These are phyloP conservation scores for Flaveria bidentis DNA, from an alignment of 129 eudicot genomes.

Conservation along the genomic window DNA sequence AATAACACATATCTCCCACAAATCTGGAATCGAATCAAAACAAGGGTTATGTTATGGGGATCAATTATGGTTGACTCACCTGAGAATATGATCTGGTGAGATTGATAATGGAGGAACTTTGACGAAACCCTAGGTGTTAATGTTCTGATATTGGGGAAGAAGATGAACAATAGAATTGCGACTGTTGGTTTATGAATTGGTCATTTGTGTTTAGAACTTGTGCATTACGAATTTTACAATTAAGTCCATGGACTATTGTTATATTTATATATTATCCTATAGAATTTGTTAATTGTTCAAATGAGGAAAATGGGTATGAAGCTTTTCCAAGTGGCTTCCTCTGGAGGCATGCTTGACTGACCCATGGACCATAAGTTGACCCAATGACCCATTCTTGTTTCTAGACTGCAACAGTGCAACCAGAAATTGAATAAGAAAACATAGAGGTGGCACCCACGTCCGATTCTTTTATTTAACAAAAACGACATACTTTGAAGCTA, in stretches of 20 bases:
- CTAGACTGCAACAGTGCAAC: no score
- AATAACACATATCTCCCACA: neutral
- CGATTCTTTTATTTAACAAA: no score
- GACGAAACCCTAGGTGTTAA: slow-evolving; percentile 2
- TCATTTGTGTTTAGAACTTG: neutral
- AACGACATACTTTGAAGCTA: no score
- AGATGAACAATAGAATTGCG: neutral
- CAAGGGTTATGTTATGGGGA: neutral
- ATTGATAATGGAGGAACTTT: neutral
- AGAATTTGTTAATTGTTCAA: neutral
- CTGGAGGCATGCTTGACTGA: neutral
- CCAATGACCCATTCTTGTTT: no score
- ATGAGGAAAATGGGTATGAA: neutral
- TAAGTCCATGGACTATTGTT: neutral
- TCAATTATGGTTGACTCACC: slow-evolving; percentile 3
- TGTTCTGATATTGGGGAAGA: neutral
- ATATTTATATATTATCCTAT: neutral
- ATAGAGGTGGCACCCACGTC: no score
- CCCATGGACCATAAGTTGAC: no score
- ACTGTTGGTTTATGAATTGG: neutral
- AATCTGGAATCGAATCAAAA: neutral
- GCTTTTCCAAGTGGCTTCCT: slow-evolving; percentile 10
- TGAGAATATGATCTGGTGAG: neutral
- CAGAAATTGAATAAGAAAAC: no score
- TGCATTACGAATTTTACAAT: neutral